A percentile compares a stretch with the other conserved stretches of the same genome.
phyloP scores from a whole-genome alignment of 1,139 yeast genomes.

The Sugiyamaella paludigena region DNA sequence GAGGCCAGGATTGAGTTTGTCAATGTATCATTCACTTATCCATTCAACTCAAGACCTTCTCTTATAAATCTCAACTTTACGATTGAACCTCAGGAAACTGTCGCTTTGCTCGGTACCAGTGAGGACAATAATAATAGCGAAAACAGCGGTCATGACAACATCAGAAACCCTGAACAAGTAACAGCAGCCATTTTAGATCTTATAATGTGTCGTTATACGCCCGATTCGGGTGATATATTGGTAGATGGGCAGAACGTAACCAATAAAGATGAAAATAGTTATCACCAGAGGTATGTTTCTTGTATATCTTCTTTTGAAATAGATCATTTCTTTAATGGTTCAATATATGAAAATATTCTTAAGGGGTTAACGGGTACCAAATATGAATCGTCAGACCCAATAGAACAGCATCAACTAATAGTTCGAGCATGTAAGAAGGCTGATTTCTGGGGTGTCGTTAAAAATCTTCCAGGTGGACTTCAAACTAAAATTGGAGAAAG shows the following conservation, averaged over 20 bases:
- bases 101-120: constrained; percentile 6
- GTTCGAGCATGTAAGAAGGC: constrained; percentile 14
- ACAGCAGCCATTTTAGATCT: constrained; percentile 8
- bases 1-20: constrained; percentile 7
- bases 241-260: constrained; percentile 6
- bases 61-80: constrained; percentile 2
- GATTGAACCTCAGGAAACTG: constrained; percentile 8
- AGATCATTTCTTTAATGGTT: constrained; percentile 7
- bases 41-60: not conserved
- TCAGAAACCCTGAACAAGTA: too few relatives aligned
- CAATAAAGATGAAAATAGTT: not conserved
- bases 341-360: constrained; percentile 10
- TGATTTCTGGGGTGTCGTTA: constrained; percentile 6
- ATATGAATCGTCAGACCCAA: constrained; percentile 3
- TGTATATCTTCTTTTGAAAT: constrained; percentile 8
- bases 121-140: not conserved
- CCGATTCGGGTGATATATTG: constrained; percentile 7
- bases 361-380: constrained; percentile 13
- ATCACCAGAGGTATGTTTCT: constrained; percentile 1
- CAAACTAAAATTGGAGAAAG: constrained; percentile 10
- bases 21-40: constrained; percentile 5
- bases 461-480: constrained; percentile 2
- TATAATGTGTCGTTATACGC: not conserved
- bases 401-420: constrained; percentile 14
- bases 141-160: not conserved